Evolutionary conservation across 2,329 filamentous ascomycete genomes (phyloP).

Genomic region (Erysiphe pulchra): DNA sequence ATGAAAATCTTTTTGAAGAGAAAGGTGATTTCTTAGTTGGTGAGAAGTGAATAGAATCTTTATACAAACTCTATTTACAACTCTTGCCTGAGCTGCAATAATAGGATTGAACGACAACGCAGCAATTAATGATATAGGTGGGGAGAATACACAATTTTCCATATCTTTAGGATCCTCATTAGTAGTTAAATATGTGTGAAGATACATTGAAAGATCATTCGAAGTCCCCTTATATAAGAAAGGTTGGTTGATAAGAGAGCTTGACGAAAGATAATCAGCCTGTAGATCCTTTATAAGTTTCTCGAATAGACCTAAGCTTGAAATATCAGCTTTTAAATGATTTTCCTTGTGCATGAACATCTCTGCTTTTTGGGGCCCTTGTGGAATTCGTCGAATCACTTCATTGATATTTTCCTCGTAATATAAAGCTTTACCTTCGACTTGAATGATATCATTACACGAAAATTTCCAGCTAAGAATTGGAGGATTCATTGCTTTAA

Average conservation of each 20-base stretch:
- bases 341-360: background rate
- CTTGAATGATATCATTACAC: conserved; percentile 39
- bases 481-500: conserved; percentile 25
- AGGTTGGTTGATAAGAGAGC: conserved; percentile 19
- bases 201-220: conserved; percentile 6
- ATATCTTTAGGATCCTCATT: background rate
- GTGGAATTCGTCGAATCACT: conserved; percentile 9
- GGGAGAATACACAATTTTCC: conserved; percentile 8
- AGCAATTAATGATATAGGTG: conserved; percentile 24
- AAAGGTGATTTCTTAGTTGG: conserved; percentile 43
- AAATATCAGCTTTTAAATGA: background rate
- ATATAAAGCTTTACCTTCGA: conserved; percentile 31
- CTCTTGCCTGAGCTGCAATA: conserved; percentile 43
- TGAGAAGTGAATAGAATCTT: conserved; percentile 53
- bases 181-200: conserved; percentile 7
- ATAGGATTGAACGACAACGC: conserved; percentile 53
- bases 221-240: conserved; percentile 6
- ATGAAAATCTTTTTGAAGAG: conserved; percentile 54
- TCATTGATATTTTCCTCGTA: conserved; percentile 22
- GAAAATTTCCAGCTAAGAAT: conserved; percentile 40
- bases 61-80: conserved; percentile 57
- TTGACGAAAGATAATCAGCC: conserved; percentile 23
- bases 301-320: conserved; percentile 20
- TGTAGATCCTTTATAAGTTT: conserved; percentile 21
- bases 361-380: background rate